These are phyloP conservation scores for Echites panduratus DNA, from an alignment of 257 asterid species.

Conservation along the genomic window DNA sequence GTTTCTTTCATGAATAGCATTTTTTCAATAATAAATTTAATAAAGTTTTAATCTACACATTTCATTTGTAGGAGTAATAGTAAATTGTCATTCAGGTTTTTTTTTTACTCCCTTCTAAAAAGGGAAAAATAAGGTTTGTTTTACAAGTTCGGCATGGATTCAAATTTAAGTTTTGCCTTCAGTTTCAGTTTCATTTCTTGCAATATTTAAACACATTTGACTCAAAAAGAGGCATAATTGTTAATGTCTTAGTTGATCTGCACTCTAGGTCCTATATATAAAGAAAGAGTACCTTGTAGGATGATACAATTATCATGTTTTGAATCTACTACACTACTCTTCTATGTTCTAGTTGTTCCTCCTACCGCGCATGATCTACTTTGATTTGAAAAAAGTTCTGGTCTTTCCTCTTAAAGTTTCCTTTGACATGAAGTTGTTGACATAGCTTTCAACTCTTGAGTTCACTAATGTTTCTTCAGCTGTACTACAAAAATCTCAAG, in stretches of 20 bases:
- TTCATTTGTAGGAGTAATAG: not conserved
- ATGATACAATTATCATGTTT: no score
- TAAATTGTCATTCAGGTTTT: not conserved
- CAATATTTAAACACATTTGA: no score
- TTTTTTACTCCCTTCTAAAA: not conserved
- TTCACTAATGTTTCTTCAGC: not conserved
- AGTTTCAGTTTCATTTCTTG: no score
- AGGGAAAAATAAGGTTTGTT: not conserved
- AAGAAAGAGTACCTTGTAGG: not conserved
- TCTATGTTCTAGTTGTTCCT: no score
- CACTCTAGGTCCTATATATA: no score
- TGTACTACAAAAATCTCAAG: not conserved
- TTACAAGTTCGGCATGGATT: no score
- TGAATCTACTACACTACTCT: no score
- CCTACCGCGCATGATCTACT: no score
- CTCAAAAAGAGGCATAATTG: no score
- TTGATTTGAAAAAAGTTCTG: no score
- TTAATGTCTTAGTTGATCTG: not conserved
- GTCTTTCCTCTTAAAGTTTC: constrained; percentile 5
- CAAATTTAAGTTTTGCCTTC: no score
- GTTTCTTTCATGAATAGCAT: not conserved
- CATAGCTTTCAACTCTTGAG: not conserved
- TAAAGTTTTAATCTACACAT: no score
- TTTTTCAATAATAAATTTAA: not conserved
- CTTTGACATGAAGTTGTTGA: not conserved